These are phyloP conservation scores for Pichia sorboxylosa DNA, from an alignment of 1,139 yeast species.

Conservation along the genomic window DNA sequence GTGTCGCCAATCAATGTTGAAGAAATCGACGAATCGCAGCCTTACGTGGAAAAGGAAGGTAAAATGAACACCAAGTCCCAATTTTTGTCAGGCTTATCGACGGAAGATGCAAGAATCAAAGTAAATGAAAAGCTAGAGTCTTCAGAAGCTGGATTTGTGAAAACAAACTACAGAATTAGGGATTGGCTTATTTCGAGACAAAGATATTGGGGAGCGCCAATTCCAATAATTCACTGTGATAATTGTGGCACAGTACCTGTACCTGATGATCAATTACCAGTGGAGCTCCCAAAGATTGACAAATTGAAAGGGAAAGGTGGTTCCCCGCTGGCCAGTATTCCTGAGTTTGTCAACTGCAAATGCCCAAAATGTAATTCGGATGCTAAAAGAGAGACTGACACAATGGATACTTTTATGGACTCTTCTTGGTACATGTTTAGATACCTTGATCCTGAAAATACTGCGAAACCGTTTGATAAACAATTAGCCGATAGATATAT, in stretches of 20 bases:
- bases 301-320: constrained; percentile 43
- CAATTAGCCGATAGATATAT: constrained; percentile 42
- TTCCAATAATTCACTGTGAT: constrained; percentile 82
- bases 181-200: constrained; percentile 95
- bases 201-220: constrained; percentile 97
- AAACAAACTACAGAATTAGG: constrained; percentile 54
- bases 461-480: constrained; percentile 36
- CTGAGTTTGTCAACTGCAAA: constrained; percentile 56
- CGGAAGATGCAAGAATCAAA: constrained; percentile 39
- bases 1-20: constrained; percentile 29
- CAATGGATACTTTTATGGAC: constrained; percentile 98
- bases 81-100: constrained; percentile 37
- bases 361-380: constrained; percentile 74
- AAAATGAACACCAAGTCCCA: constrained; percentile 40
- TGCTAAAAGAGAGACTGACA: constrained; percentile 87
- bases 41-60: constrained; percentile 45
- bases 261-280: constrained; percentile 79
- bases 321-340: constrained; percentile 57
- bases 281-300: constrained; percentile 54
- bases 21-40: constrained; percentile 23
- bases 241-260: constrained; percentile 84
- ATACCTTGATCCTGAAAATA: constrained; percentile 63
- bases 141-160: constrained; percentile 32
- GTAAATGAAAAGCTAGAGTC: constrained; percentile 35
- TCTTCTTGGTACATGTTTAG: constrained; percentile 94